Conservation (phyloP, 176 grass and related monocot species). For the Bonia amplexicaulis region DNA sequence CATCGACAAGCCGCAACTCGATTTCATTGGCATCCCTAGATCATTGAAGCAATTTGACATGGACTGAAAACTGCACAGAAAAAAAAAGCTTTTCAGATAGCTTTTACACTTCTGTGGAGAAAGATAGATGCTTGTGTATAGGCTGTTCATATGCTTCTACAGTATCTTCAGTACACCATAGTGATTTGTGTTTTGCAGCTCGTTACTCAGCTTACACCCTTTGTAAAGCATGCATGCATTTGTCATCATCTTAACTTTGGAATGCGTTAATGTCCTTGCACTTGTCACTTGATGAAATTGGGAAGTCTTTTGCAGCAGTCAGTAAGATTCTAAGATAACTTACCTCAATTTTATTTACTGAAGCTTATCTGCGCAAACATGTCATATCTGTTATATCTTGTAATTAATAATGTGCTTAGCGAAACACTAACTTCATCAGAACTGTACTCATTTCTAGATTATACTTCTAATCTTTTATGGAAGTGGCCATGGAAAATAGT, state of each 20-base stretch:
- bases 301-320: no score
- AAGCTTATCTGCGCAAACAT: no score
- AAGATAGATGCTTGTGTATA: slow-evolving; percentile 15
- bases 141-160: slow-evolving; percentile 25
- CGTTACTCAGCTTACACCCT: not conserved
- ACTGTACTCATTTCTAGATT: not conserved
- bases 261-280: not conserved
- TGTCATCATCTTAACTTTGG: not conserved
- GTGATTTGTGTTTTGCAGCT: not conserved
- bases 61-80: slow-evolving; percentile 20
- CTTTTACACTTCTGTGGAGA: no score
- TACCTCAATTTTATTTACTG: no score
- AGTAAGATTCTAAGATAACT: no score
- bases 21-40: slow-evolving; percentile 45
- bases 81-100: no score
- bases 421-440: not conserved
- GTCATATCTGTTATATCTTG: not conserved
- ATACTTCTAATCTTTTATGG: no score
- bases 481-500: no score
- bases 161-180: not conserved
- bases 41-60: slow-evolving; percentile 45
- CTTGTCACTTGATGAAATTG: no score
- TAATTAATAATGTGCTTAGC: not conserved
- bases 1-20: slow-evolving; percentile 49
- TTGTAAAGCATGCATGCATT: slow-evolving; percentile 2